Base-by-base conservation (phyloP, 176 grass and related monocot species). In the Aegilops longissima region DNA sequence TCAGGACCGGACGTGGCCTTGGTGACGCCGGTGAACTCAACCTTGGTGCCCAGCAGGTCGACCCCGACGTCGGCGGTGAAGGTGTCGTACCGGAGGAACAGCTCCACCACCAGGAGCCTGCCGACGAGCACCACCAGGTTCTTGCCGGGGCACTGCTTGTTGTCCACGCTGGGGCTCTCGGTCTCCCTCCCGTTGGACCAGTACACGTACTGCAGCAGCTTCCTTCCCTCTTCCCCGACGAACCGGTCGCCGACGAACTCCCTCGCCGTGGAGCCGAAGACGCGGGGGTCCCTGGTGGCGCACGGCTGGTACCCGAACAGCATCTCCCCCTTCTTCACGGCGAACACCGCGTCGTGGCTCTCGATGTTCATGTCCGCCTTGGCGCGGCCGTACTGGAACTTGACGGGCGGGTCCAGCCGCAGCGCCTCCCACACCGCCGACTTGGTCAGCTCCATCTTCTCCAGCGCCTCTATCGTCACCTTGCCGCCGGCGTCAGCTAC, bases 101-200 rank as follows among this genome's bases (percentile, higher is more conserved):
- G 77, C 70, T 92, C 89, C 77, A 90, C 90, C 29, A 95, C 59
- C 35, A 95, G 56, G 61, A 95, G 90, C 87, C 93, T 84, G 3
- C 87, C 93, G 6, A 95, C 93, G 80, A 95, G 90, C 66, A 88
- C 87, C 0, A 95, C 90, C 4, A 95, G 82, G 61, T 95, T 81
- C 87, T 95, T 95, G 23, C 90, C 93, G 23, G 93, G 83, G 66
- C 93, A 95, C 82, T 95, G 93, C 87, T 95, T 95, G 90, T 95
- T 90, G 35, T 24, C 42, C 1, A 92, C 73, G 62, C 66, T 80
- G 27, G 93, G 88, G 58, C 5, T 85, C 82, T 88, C 93, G 4
- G 90, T 95, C 90, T 92, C 93, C 30, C 63, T 67, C 3, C 93
- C 93, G 42, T 95, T 95, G 33, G 92, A 93, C 92, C 92, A 93